A percentile compares a stretch with the other conserved stretches of the same genome.
phyloP scores from a whole-genome alignment of 2,329 filamentous ascomycete species.

The Aschersonia sp. region DNA sequence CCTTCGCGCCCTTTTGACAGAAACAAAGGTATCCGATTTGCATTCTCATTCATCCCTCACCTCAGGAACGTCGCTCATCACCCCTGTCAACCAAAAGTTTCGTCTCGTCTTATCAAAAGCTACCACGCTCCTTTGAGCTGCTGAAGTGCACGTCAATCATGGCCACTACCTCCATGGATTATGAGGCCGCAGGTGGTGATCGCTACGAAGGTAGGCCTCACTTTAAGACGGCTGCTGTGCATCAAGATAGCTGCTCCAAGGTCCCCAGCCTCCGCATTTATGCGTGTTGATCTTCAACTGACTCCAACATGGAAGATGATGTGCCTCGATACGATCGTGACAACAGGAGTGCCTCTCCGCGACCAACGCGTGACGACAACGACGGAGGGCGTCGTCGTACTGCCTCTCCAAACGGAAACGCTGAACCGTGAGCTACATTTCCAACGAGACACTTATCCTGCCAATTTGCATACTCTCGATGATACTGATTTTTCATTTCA shows the following conservation, averaged over 20 bases:
- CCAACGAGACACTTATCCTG: too few species aligned
- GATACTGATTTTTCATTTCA: too few species aligned
- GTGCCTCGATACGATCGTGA: constrained; percentile 52
- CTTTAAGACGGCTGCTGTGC: not conserved
- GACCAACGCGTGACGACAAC: constrained; percentile 44
- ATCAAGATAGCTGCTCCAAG: too few species aligned
- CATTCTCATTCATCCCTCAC: not conserved
- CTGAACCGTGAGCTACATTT: constrained; percentile 12
- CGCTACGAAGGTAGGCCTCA: constrained; percentile 43
- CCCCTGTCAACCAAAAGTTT: too few species aligned
- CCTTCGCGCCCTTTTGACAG: not conserved
- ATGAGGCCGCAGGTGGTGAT: constrained; percentile 53
- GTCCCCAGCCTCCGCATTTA: too few species aligned
- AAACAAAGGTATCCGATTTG: not conserved
- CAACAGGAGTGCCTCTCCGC: constrained; percentile 52
- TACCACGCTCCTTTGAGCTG: not conserved
- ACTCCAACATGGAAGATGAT: constrained; percentile 32
- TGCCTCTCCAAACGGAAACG: constrained; percentile 41
- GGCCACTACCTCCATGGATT: constrained; percentile 56
- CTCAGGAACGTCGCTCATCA: too few species aligned
- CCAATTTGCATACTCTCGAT: too few species aligned
- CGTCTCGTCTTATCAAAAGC: too few species aligned
- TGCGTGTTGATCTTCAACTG: not conserved
- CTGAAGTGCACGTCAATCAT: constrained; percentile 18
- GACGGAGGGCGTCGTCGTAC: constrained; percentile 47